Base-by-base conservation (phyloP, 2,329 filamentous ascomycete genomes). In the Polychaeton citri region DNA sequence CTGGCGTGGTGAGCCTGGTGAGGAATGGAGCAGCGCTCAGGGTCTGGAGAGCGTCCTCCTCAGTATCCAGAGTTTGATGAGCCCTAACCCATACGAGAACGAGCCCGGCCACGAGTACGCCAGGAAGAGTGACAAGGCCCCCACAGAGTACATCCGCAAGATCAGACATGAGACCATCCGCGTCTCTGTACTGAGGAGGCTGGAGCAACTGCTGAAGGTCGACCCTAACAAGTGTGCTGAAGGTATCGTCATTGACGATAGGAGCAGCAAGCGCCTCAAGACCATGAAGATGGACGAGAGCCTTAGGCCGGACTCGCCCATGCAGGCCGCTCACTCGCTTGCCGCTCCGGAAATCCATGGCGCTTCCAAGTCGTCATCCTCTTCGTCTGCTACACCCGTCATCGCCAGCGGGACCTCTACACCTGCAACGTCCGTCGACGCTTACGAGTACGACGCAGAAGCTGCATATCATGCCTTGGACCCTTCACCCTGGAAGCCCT, bases 51-150 rank as follows among this genome's bases (percentile, higher is more conserved):
- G 88, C 1, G 84, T 96, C 33, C 61, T 98, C 33, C 74, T 96
- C 36, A 96, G 88, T 4, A 95, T 98, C 38, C 90, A 98, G 60
- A 95, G 87, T 57, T 67, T 98, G 31, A 87, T 98, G 80, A 94
- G 86, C 1, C 64, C 75, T 19, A 94, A 95, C 49, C 90, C 88
- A 0, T 96, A 94, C 59, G 50, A 53, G 13, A 95, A 96, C 50
- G 90, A 98, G 56, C 90, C 90, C 1, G 90, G 90, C 5, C 95
- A 84, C 48, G 88, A 96, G 55, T 72, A 81, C 40, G 73, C 78
- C 9, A 79, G 79, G 33, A 52, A 51, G 41, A 49, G 49, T 36
- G 43, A 51, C 12, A 43, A 52, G 13, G 31, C 41, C 3, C 47
- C 53, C 9, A 36, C 36, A 15, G 48, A 44, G 9, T 57, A 57